Evolutionary conservation across 148 eudicot genomes (phyloP).

Genomic region (Rhododendron molle): DNA sequence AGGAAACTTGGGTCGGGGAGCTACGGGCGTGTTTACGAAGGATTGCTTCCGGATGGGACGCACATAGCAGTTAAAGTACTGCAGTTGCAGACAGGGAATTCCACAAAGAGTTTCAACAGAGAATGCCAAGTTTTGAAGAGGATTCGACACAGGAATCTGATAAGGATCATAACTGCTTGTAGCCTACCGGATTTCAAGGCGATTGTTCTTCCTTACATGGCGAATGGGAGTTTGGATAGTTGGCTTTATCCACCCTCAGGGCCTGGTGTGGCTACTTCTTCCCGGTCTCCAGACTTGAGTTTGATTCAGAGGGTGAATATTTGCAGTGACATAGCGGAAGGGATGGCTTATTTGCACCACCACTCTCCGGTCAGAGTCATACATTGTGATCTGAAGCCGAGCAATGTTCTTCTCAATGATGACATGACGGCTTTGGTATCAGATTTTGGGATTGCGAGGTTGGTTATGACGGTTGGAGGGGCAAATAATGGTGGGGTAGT

Average conservation of each 20-base stretch:
- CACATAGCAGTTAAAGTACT: constrained; percentile 38
- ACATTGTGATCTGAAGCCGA: constrained; percentile 49
- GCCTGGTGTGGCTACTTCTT: constrained; percentile 5
- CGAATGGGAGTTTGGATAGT: constrained; percentile 41
- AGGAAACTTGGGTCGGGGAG: constrained; percentile 37
- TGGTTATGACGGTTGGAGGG: constrained; percentile 28
- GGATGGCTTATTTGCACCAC: constrained; percentile 47
- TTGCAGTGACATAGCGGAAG: constrained; percentile 47
- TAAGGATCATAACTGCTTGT: constrained; percentile 40
- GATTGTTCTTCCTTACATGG: constrained; percentile 40
- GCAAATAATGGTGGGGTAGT: constrained; percentile 16
- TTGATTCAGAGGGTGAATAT: constrained; percentile 33
- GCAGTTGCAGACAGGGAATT: constrained; percentile 28
- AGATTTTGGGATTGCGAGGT: constrained; percentile 40
- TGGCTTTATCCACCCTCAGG: constrained; percentile 22
- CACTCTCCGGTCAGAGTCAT: constrained; percentile 43
- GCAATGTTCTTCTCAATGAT: constrained; percentile 43
- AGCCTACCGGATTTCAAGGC: constrained; percentile 46
- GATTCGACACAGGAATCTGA: constrained; percentile 39
- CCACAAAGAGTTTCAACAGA: constrained; percentile 36
- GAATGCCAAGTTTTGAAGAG: constrained; percentile 46
- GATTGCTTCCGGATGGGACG: constrained; percentile 33
- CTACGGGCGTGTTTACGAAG: constrained; percentile 33
- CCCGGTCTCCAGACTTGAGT: constrained; percentile 28
- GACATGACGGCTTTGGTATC: constrained; percentile 44